Conservation (phyloP, 257 asterid genomes). For the Perilla frutescens region DNA sequence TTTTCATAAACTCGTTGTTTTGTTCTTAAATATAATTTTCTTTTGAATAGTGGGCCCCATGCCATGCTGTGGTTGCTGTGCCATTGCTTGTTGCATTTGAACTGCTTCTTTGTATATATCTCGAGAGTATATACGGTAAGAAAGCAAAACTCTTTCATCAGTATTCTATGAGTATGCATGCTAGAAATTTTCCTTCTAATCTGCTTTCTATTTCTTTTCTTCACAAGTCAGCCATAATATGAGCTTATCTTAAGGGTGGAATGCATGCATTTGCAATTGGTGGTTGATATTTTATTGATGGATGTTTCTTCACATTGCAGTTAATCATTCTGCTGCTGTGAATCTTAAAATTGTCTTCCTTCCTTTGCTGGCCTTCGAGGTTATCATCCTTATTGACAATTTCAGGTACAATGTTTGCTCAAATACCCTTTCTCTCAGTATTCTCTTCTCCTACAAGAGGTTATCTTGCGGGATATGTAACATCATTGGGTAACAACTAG, state of each 20-base stretch:
- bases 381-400: slow-evolving; percentile 79
- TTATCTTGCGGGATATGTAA: slow-evolving; percentile 18
- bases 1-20: slow-evolving; percentile 25
- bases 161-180: slow-evolving; percentile 20
- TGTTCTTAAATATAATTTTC: slow-evolving; percentile 24
- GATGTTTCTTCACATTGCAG: slow-evolving; percentile 55
- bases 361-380: slow-evolving; percentile 89
- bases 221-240: slow-evolving; percentile 18
- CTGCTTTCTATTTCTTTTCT: slow-evolving; percentile 31
- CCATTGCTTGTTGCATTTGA: slow-evolving; percentile 96
- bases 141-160: slow-evolving; percentile 38
- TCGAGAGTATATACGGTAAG: slow-evolving; percentile 85
- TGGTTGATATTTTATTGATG: slow-evolving; percentile 21
- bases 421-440: slow-evolving; percentile 24
- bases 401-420: slow-evolving; percentile 61
- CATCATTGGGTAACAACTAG: slow-evolving; percentile 19
- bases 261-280: slow-evolving; percentile 23
- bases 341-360: slow-evolving; percentile 86
- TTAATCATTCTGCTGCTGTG: slow-evolving; percentile 65
- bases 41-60: slow-evolving; percentile 95
- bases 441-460: slow-evolving; percentile 25
- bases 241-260: slow-evolving; percentile 22
- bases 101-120: slow-evolving; percentile 96
- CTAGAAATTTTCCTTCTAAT: slow-evolving; percentile 20
- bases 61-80: slow-evolving; percentile 94